These are phyloP conservation scores for Kluyveromyces nonfermentans DNA, from an alignment of 805 yeast genomes.

Conservation along the genomic window DNA sequence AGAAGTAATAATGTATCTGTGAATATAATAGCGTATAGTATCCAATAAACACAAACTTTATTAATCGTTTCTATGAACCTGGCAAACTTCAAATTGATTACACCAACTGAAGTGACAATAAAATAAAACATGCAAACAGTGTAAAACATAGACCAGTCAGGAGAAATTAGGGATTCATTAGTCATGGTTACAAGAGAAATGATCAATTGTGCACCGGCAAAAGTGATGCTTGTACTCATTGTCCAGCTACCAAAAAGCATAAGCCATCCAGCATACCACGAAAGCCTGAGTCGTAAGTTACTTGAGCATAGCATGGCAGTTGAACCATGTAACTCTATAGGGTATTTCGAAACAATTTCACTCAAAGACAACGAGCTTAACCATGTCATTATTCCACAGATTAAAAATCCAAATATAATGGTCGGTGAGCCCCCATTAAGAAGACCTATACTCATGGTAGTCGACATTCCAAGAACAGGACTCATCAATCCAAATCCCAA, in stretches of 20 bases:
- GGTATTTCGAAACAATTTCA: constrained; percentile 69
- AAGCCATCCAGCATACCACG: constrained; percentile 78
- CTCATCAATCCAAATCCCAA: constrained; percentile 76
- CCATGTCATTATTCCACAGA: constrained; percentile 54
- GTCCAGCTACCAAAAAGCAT: constrained; percentile 69
- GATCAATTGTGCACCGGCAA: constrained; percentile 68
- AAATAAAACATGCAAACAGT: constrained; percentile 49
- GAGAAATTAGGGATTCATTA: constrained; percentile 40
- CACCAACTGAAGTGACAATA: constrained; percentile 49
- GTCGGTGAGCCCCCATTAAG: constrained; percentile 73
- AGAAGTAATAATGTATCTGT: constrained; percentile 55
- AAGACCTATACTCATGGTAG: constrained; percentile 61
- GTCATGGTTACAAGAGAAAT: constrained; percentile 57
- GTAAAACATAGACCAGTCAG: constrained; percentile 40
- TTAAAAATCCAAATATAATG: constrained; percentile 63
- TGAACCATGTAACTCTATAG: constrained; percentile 69
- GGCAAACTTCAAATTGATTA: constrained; percentile 54
- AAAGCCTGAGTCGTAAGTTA: constrained; percentile 44
- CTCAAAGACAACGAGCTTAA: constrained; percentile 64
- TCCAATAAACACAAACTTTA: constrained; percentile 65
- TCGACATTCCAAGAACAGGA: constrained; percentile 69
- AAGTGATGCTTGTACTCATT: constrained; percentile 62
- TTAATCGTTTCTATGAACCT: constrained; percentile 54
- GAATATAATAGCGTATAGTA: constrained; percentile 56
- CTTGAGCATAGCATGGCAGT: constrained; percentile 60